Percentiles rank a stretch among this genome's conserved stretches.
Conservation (phyloP, 768 basidiomycete genomes). For the Gloeophyllum trabeum region DNA sequence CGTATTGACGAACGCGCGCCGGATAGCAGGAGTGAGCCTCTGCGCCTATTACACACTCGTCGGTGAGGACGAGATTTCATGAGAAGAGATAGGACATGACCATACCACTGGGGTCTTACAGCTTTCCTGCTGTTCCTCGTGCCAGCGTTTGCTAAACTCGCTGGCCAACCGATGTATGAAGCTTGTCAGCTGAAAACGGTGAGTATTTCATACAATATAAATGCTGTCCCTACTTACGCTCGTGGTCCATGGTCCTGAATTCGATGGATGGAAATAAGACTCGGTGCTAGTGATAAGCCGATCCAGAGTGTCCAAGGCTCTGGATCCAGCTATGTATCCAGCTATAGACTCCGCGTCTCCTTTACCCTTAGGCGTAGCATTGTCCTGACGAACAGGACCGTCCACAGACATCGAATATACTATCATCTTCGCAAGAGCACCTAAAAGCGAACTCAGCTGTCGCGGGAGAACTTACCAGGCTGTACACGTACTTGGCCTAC, state of each 20-base stretch:
- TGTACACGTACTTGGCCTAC: constrained; percentile 41
- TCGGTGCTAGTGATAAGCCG: constrained; percentile 87
- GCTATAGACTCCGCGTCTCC: constrained; percentile 19
- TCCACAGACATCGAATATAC: constrained; percentile 88
- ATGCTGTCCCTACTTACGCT: constrained; percentile 25
- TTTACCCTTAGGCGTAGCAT: constrained; percentile 17
- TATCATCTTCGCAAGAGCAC: constrained; percentile 72
- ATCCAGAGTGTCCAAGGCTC: constrained; percentile 79
- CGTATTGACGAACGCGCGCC: constrained; percentile 68
- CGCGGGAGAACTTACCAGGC: background rate
- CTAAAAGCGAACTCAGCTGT: constrained; percentile 20
- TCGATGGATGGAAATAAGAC: constrained; percentile 92
- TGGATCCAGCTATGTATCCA: constrained; percentile 72
- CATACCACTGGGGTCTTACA: constrained; percentile 73
- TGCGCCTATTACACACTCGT: constrained; percentile 32
- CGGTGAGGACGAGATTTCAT: constrained; percentile 1
- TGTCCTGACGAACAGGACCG: constrained; percentile 41
- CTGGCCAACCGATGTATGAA: constrained; percentile 63
- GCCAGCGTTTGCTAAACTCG: constrained; percentile 73
- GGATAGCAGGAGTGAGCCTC: constrained; percentile 72
- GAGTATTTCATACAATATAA: background rate
- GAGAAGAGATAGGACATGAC: constrained; percentile 10
- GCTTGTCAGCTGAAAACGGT: constrained; percentile 35
- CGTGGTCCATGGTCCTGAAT: constrained; percentile 76
- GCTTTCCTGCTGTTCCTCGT: constrained; percentile 61